These are phyloP conservation scores for Mycena capillaripes DNA, from an alignment of 768 basidiomycete species.

Conservation along the genomic window DNA sequence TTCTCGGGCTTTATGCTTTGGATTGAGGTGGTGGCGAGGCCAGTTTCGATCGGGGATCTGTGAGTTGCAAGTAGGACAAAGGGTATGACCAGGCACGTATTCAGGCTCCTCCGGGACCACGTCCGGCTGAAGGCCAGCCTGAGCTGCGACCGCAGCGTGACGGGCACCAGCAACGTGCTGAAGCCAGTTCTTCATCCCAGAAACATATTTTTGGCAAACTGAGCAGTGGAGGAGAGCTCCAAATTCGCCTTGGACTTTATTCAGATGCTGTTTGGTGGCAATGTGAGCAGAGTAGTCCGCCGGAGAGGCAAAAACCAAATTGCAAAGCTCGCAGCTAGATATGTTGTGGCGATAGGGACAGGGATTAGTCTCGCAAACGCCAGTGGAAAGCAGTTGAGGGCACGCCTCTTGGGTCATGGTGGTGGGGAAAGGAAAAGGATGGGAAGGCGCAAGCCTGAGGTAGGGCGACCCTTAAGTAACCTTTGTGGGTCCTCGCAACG, in stretches of 20 bases:
- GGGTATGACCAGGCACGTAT: constrained; percentile 35
- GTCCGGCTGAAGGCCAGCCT: constrained; percentile 39
- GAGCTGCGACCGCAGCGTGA: constrained; percentile 36
- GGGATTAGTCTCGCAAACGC: constrained; percentile 48
- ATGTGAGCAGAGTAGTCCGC: constrained; percentile 47
- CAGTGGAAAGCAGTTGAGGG: constrained; percentile 50
- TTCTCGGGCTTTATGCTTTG: constrained; percentile 54
- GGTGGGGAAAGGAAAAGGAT: not conserved
- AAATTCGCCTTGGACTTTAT: constrained; percentile 39
- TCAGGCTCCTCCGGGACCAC: constrained; percentile 49
- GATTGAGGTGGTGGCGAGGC: constrained; percentile 47
- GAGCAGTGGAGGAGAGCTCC: constrained; percentile 44
- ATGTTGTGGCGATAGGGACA: constrained; percentile 55
- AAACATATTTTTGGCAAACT: constrained; percentile 47
- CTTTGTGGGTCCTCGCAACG: too few species aligned
- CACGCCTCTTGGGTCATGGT: constrained; percentile 43
- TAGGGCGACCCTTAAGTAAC: too few species aligned
- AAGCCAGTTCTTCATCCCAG: constrained; percentile 40
- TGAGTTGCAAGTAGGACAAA: constrained; percentile 47
- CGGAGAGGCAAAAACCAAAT: constrained; percentile 45
- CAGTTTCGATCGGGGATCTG: constrained; percentile 46
- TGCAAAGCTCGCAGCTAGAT: constrained; percentile 55
- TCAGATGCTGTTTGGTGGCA: constrained; percentile 45
- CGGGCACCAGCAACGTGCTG: constrained; percentile 39
- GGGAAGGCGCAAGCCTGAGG: too few species aligned